Evolutionary conservation across 345 rosid species (phyloP).

Genomic region (Arabidopsis suecica): DNA sequence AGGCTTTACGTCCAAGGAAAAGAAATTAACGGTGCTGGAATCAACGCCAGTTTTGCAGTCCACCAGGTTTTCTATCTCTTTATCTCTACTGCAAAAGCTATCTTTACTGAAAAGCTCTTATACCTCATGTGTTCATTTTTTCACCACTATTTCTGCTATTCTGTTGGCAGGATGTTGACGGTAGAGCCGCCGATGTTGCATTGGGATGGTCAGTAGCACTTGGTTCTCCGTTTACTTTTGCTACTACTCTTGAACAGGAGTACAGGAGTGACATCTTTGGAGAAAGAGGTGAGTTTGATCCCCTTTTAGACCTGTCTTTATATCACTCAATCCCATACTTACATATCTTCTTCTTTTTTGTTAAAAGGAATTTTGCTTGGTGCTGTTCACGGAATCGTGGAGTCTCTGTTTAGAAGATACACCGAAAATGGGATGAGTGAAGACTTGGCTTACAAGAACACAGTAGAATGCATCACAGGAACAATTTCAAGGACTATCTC

Average conservation of each 20-base stretch:
- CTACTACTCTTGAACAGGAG: conserved; percentile 88
- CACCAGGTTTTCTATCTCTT: conserved; percentile 64
- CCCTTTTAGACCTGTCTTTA: neutral
- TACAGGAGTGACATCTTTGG: conserved; percentile 97
- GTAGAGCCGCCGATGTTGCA: conserved; percentile 88
- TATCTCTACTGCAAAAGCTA: neutral
- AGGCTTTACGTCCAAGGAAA: conserved; percentile 91
- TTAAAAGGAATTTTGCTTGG: conserved; percentile 79
- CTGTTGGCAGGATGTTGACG: conserved; percentile 76
- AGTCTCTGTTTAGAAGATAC: conserved; percentile 80
- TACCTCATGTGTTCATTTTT: neutral
- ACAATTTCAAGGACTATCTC: conserved; percentile 78
- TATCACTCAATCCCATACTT: conserved; percentile 10
- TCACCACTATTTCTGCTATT: neutral
- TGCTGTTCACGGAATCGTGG: conserved; percentile 89
- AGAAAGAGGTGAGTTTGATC: conserved; percentile 69
- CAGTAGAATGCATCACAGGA: conserved; percentile 94
- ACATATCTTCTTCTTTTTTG: conserved; percentile 1
- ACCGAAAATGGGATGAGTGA: conserved; percentile 80
- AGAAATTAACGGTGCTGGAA: conserved; percentile 94
- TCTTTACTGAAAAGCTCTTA: neutral
- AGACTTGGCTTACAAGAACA: conserved; percentile 79
- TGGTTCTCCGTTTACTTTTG: conserved; percentile 93
- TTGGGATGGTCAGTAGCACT: conserved; percentile 94
- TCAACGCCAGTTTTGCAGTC: conserved; percentile 85